A percentile compares a stretch with the other conserved stretches of the same genome.
Evolutionary conservation across 257 asterid species (phyloP).

Genomic region (Nyctanthes arbortristis): DNA sequence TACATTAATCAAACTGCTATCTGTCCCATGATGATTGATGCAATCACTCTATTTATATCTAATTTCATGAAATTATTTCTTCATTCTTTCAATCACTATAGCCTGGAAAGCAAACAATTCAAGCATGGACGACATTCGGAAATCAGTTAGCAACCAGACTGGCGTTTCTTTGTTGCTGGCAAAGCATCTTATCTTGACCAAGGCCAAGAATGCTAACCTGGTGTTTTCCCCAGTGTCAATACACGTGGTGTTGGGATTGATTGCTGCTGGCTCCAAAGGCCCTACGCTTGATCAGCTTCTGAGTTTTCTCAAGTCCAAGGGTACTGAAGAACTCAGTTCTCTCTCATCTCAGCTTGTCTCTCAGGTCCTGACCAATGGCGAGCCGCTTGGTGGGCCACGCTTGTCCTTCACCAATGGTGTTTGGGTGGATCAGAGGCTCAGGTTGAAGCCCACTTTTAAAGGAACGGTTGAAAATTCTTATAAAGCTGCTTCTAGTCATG

Average conservation of each 20-base stretch:
- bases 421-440: slow-evolving; percentile 45
- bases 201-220: slow-evolving; percentile 30
- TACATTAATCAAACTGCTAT: too few species aligned
- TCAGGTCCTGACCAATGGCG: slow-evolving; percentile 38
- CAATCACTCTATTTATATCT: too few species aligned
- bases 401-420: slow-evolving; percentile 40
- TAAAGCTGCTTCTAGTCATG: slow-evolving; percentile 34
- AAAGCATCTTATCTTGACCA: slow-evolving; percentile 27
- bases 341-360: slow-evolving; percentile 38
- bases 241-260: slow-evolving; percentile 36
- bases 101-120: neutral
- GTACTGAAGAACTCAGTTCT: slow-evolving; percentile 30
- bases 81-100: neutral
- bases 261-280: slow-evolving; percentile 40
- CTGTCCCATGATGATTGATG: too few species aligned
- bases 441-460: slow-evolving; percentile 36
- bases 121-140: slow-evolving; percentile 23
- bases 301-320: slow-evolving; percentile 36
- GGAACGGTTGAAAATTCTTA: slow-evolving; percentile 32
- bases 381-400: slow-evolving; percentile 38
- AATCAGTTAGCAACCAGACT: slow-evolving; percentile 35
- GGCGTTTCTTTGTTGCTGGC: slow-evolving; percentile 30
- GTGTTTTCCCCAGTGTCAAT: slow-evolving; percentile 47
- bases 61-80: too few species aligned
- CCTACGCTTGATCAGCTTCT: slow-evolving; percentile 39